Base-by-base conservation (phyloP, 306 rosid species). In the Acacia crassicarpa region DNA sequence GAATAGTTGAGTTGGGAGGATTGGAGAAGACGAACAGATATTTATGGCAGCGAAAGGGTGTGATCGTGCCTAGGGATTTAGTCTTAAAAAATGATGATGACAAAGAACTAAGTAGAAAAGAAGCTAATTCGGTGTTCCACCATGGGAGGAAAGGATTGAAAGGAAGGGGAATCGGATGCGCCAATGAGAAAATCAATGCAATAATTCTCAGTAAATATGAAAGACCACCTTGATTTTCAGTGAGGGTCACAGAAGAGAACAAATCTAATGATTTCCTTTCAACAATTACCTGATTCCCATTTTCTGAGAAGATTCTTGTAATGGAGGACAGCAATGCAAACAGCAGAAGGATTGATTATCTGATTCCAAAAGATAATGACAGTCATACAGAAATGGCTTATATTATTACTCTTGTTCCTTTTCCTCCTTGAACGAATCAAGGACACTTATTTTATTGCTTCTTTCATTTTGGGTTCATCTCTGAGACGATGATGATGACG, bases 51-150 rank as follows among this genome's bases (percentile, higher is more conserved):
- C 20, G 62, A 81, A 75, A 77, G 45, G 78, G 73, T 54, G 65
- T 58, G 66, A 59, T 80, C 74, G 78, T 66, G 79, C 62, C 35
- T 30, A 10, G 56, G 83, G 43, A 72, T 65, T 71, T 65, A 56
- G 72, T 78, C 25, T 27, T 76, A 27, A 79, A 84, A 70, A 82
- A 62, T 78, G 83, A 65, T 79, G 77, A 65, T 44, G 66, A 62
- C 23, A 67, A 69, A 56, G 73, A 75, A 74, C 51, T 20, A 56
- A 22, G 82, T 66, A 38, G 45, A 84, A 74, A 67, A 74, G 73
- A 20, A 75, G 76, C 78, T 80, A 75, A 76, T 63, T 87, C 80
- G 48, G 90, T 44, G 85, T 46, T 82, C 84, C 90, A 87, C 82
- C 27, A 82, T 71, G 71, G 41, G 66, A 32, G 87, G 79, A 43